A percentile compares a stretch with the other conserved stretches of the same genome.
These are phyloP conservation scores for Russula virescens DNA, from an alignment of 768 basidiomycete genomes.

Conservation along the genomic window DNA sequence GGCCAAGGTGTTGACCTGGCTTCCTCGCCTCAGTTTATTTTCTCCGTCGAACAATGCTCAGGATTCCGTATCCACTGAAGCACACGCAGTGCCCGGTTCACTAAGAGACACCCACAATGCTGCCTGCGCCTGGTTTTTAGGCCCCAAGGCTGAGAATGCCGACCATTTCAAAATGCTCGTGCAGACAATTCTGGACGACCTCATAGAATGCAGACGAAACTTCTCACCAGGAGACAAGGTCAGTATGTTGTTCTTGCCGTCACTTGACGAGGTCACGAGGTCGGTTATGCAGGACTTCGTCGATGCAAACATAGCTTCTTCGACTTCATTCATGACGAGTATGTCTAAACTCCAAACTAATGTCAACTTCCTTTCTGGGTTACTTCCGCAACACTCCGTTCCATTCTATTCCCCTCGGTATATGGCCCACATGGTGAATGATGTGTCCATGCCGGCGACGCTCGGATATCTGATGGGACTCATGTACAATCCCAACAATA, in stretches of 20 bases:
- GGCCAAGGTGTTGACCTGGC: conserved; percentile 6
- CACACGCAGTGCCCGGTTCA: conserved; percentile 3
- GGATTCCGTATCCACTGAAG: not conserved
- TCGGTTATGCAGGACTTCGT: conserved; percentile 25
- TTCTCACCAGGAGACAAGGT: conserved; percentile 33
- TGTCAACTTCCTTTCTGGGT: conserved; percentile 18
- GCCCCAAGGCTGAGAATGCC: conserved; percentile 37
- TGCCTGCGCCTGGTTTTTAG: conserved; percentile 37
- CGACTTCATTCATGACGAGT: conserved; percentile 24
- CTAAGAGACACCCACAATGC: conserved; percentile 24
- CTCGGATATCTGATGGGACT: conserved; percentile 27
- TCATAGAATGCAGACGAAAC: conserved; percentile 25
- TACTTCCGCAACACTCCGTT: conserved; percentile 32
- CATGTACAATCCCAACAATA: conserved; percentile 42
- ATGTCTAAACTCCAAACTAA: conserved; percentile 26
- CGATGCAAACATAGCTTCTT: conserved; percentile 20
- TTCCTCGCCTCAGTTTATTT: not conserved
- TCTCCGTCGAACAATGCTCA: not conserved
- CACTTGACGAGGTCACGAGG: not conserved
- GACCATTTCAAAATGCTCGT: conserved; percentile 30
- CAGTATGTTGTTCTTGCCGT: conserved; percentile 1
- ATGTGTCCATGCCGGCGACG: conserved; percentile 30
- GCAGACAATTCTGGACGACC: conserved; percentile 26
- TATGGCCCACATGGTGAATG: conserved; percentile 37
- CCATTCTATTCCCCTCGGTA: conserved; percentile 40